Evolutionary conservation across 805 yeast species (phyloP), one percentile per base, ranked within the genome.

Genomic region (Saccharomycopsis amapae): DNA sequence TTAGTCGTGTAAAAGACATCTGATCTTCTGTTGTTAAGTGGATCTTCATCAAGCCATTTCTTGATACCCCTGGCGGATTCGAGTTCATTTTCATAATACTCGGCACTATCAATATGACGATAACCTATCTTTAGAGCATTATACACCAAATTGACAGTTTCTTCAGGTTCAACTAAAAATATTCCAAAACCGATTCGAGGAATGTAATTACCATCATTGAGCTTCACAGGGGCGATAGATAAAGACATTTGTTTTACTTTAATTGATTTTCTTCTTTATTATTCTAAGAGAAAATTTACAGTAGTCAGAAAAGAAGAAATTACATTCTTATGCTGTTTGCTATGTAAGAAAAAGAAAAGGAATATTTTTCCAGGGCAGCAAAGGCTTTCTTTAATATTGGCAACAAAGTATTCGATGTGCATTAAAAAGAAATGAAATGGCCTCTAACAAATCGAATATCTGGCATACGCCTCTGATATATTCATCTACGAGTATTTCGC

Each of bases 51-150:
- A 3, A 62, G 12, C 65, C 65, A 75, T 34, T 61, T 57, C 28
- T 63, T 64, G 49, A 79, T 67, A 22, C 78, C 86, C 38, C 65
- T 65, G 15, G 76, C 76, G n/a, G 72, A 72, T 55, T 73, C 79
- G 15, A 56, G 58, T 56, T 79, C 80, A 58, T 79, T 81, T 3
- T 62, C 56, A 64, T 81, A 81, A 32, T 56, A 58, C 30, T 65
- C 72, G 36, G 87, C 88, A 30, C 74, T 64, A 58, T 81, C 87
- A 45, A 81, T 64, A 58, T 78, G 85, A 52, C 83, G 68, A 60
- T 77, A 79, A 4, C 85, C 85, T 12, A 45, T 57, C 38, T 62
- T 53, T 51, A 79, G 62, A 9, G 81, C 83, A 19, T 63, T 55
- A 52, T 64, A 65, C 1, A 72, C 73, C 24, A 65, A 58, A 23